Evolutionary conservation across 305 asterid genomes (phyloP).

Genomic region (Fraxinus latifolia): DNA sequence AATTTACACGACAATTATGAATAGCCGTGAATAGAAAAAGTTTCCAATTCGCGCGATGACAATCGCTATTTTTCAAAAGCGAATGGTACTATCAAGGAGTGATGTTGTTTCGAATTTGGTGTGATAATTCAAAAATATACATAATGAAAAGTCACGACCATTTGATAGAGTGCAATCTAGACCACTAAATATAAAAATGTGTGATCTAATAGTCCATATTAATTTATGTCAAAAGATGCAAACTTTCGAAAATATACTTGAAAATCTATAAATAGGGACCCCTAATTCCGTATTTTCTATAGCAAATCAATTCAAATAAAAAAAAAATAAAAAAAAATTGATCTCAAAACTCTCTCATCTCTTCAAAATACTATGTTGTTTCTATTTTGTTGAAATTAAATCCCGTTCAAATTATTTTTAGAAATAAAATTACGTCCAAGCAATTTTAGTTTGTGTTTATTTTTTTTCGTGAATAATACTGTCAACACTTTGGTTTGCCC

Average conservation of each 20-base stretch:
- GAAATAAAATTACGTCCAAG: not conserved
- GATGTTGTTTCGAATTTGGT: not conserved
- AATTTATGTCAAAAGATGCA: not conserved
- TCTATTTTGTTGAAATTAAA: not conserved
- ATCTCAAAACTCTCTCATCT: not conserved
- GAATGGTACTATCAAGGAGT: not conserved
- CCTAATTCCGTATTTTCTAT: not conserved
- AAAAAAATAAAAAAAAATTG: no score
- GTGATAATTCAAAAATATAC: no score
- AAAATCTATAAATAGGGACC: no score
- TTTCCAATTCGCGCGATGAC: no score
- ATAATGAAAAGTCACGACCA: not conserved
- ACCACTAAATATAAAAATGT: not conserved
- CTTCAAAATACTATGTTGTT: not conserved
- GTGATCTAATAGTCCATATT: not conserved
- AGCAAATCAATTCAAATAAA: not conserved
- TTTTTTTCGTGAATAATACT: not conserved
- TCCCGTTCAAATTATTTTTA: no score
- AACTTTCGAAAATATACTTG: not conserved
- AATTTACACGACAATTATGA: no score
- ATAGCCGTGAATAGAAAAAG: no score
- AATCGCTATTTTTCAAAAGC: no score
- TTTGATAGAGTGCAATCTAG: not conserved
- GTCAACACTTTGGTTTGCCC: not conserved
- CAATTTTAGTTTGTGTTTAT: not conserved